Evolutionary conservation across 768 basidiomycete genomes (phyloP).

Genomic region (Suillus decipiens): DNA sequence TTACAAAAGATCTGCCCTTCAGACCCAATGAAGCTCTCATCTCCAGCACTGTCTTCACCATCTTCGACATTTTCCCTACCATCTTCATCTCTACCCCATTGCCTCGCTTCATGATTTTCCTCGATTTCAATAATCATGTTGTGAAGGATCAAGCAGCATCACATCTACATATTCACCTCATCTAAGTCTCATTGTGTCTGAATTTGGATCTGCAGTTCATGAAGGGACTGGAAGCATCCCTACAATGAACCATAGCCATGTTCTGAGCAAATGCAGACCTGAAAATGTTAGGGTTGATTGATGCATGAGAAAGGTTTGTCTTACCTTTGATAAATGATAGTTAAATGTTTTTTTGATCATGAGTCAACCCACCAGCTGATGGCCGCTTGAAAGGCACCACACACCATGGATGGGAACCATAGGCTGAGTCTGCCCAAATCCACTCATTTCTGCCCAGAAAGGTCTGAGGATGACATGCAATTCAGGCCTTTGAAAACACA

Average conservation of each 20-base stretch:
- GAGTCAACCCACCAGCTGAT: too few relatives aligned
- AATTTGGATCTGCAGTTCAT: conserved; percentile 16
- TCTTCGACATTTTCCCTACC: too few relatives aligned
- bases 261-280: conserved; percentile 12
- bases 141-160: conserved; percentile 14
- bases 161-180: conserved; percentile 11
- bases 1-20: too few relatives aligned
- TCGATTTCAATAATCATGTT: conserved; percentile 23
- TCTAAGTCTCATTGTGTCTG: conserved; percentile 9
- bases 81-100: too few relatives aligned
- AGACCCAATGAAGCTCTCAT: too few relatives aligned
- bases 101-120: conserved; percentile 1
- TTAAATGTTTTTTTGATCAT: too few relatives aligned
- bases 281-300: background rate
- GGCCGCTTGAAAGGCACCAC: too few relatives aligned
- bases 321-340: conserved; percentile 23
- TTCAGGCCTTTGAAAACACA: conserved; percentile 1
- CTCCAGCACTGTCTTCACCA: too few relatives aligned
- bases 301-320: background rate
- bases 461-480: background rate
- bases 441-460: conserved; percentile 17
- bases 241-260: conserved; percentile 19
- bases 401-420: conserved; percentile 13
- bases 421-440: conserved; percentile 24
- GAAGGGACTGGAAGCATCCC: conserved; percentile 15